These are phyloP conservation scores for Brettanomyces custersianus DNA, from an alignment of 805 yeast species.

Conservation along the genomic window DNA sequence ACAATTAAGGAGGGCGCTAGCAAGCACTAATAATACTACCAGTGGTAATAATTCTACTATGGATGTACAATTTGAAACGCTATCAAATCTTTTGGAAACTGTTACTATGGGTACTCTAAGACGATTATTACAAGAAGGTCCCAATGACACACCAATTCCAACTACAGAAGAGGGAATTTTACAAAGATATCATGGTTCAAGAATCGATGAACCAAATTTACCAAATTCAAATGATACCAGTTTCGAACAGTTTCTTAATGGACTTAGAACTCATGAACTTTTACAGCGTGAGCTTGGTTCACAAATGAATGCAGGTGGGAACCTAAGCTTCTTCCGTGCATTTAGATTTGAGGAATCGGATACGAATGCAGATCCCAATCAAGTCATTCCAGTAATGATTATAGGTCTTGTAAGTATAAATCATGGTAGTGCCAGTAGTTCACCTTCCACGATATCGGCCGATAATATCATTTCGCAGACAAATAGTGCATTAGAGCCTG, in stretches of 20 bases:
- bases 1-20: too few species aligned
- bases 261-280: conserved; percentile 15
- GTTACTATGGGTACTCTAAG: conserved; percentile 19
- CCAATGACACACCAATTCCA: neutral
- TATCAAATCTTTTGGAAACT: conserved; percentile 18
- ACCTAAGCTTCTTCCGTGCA: conserved; percentile 32
- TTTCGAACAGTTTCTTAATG: conserved; percentile 35
- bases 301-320: conserved; percentile 22
- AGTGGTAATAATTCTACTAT: too few species aligned
- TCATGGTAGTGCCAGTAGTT: conserved; percentile 6
- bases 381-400: conserved; percentile 21
- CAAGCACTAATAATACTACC: too few species aligned
- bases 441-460: conserved; percentile 1
- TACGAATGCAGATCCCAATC: conserved; percentile 6
- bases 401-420: conserved; percentile 24
- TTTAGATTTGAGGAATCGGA: conserved; percentile 26
- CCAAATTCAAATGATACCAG: conserved; percentile 23
- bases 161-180: conserved; percentile 1
- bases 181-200: conserved; percentile 11
- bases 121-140: conserved; percentile 12
- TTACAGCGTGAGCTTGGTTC: conserved; percentile 18
- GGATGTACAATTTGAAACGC: conserved; percentile 22
- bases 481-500: neutral
- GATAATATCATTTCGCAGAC: conserved; percentile 1
- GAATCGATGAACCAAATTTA: conserved; percentile 13